phyloP scores from a whole-genome alignment of 768 basidiomycete species.

The Boletus vinaceobasis region DNA sequence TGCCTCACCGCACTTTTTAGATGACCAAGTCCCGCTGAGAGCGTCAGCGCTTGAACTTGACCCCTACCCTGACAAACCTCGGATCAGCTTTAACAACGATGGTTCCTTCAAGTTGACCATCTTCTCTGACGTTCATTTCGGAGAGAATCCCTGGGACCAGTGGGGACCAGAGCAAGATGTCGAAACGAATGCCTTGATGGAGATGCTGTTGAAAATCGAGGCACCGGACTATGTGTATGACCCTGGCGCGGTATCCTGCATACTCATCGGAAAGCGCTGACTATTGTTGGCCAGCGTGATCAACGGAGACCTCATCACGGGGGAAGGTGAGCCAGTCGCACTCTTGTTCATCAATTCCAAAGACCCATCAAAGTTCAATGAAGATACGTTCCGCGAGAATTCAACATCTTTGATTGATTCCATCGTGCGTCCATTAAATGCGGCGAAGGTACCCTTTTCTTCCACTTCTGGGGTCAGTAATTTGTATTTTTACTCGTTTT shows the following conservation, averaged over 20 bases:
- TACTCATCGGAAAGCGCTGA: background rate
- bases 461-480: conserved; percentile 62
- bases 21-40: background rate
- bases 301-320: conserved; percentile 74
- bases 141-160: conserved; percentile 68
- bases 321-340: conserved; percentile 46
- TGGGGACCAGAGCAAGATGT: conserved; percentile 69
- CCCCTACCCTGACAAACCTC: conserved; percentile 46
- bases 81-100: conserved; percentile 52
- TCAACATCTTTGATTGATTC: conserved; percentile 63
- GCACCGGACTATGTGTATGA: conserved; percentile 68
- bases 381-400: conserved; percentile 67
- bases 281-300: conserved; percentile 45
- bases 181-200: conserved; percentile 60
- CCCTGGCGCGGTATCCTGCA: background rate
- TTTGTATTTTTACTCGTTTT: background rate
- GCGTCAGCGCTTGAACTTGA: conserved; percentile 19
- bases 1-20: background rate
- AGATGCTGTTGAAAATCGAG: conserved; percentile 52
- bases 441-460: conserved; percentile 58
- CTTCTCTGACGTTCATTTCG: conserved; percentile 74
- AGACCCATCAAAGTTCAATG: background rate
- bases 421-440: conserved; percentile 59
- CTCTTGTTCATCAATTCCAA: background rate
- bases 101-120: conserved; percentile 70